Evolutionary conservation across 768 basidiomycete species (phyloP), one percentile per base, ranked within the genome.

Genomic region (Suillus spraguei): DNA sequence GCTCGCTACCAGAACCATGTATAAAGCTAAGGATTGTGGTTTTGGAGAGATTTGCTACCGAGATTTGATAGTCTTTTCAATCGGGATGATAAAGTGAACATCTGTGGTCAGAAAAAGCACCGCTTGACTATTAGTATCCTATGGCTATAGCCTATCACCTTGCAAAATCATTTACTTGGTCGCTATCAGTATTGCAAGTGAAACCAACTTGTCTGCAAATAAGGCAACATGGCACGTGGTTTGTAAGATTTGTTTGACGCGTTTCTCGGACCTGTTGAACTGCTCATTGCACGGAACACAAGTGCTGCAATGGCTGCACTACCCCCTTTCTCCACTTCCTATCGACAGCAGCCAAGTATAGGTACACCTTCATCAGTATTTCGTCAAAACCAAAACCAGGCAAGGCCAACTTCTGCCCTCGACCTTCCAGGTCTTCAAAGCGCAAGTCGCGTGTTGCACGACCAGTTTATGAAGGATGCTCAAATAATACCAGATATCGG

Each of bases 401-500:
- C 42, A 13, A 64, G 63, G 47, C 69, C 75, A 4, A 61, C 68
- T 11, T 71, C 70, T 14, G 67, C 67, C 49, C 81, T 90, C 33
- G 90, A 92, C 75, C 77, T 93, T 58, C 71, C 79, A 52, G 82
- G 85, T 24, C 78, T 94, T 50, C 83, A 87, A 69, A 85, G 79
- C 70, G 91, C 91, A 11, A 88, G 87, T 69, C 80, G 82, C 63
- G 81, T 91, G 39, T 71, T 94, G 35, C 82, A 87, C 61, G 90
- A 91, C 56, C 84, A 87, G 65, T 82, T 92, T 59, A 75, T 82
- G 36, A 92, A 90, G 72, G 92, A 94, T 76, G 81, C 84, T 3
- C 87, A 89, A 75, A 81, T 83, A 59, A 84, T 94, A 55, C 91
- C 92, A 38, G 92, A 93, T 74, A 72, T 90, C 42, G 87, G 87